phyloP scores from a whole-genome alignment of 805 yeast species.

The Sugiyamaella boreocaroliniensis region DNA sequence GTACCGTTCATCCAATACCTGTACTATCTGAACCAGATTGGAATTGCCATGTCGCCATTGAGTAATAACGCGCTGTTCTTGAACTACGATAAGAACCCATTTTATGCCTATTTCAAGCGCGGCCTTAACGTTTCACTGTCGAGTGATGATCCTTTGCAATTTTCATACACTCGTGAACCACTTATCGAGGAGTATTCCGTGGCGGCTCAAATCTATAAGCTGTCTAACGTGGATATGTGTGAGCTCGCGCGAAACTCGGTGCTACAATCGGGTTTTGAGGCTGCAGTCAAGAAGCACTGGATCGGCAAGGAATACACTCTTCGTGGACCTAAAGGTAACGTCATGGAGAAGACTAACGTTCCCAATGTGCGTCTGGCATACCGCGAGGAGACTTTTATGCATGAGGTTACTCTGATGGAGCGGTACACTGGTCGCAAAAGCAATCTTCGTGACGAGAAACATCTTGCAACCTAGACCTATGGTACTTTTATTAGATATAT shows the following conservation, averaged over 20 bases:
- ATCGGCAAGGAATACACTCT: constrained; percentile 52
- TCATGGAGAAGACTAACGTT: constrained; percentile 89
- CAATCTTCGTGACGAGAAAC: constrained; percentile 1
- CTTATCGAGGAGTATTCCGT: constrained; percentile 95
- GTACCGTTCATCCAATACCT: constrained; percentile 92
- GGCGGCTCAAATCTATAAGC: constrained; percentile 94
- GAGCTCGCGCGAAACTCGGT: constrained; percentile 93
- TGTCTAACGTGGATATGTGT: constrained; percentile 94
- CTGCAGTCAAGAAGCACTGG: constrained; percentile 84
- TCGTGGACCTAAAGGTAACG: constrained; percentile 73
- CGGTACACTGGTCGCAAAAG: constrained; percentile 22
- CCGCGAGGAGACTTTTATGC: constrained; percentile 77
- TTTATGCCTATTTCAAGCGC: constrained; percentile 80
- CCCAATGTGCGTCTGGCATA: constrained; percentile 83
- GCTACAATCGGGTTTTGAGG: constrained; percentile 89
- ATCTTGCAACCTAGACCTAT: not conserved
- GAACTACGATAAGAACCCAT: constrained; percentile 96
- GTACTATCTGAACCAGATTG: constrained; percentile 89
- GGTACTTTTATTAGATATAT: too few species aligned
- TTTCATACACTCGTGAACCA: constrained; percentile 95
- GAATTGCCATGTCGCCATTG: constrained; percentile 97
- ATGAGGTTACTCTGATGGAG: constrained; percentile 44
- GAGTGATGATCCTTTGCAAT: constrained; percentile 96
- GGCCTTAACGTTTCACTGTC: constrained; percentile 93
- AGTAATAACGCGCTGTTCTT: constrained; percentile 93